A percentile compares a stretch with the other conserved stretches of the same genome.
Conservation (phyloP, 2,329 filamentous ascomycete genomes). For the Dryadomyces quercus-mongolicae region DNA sequence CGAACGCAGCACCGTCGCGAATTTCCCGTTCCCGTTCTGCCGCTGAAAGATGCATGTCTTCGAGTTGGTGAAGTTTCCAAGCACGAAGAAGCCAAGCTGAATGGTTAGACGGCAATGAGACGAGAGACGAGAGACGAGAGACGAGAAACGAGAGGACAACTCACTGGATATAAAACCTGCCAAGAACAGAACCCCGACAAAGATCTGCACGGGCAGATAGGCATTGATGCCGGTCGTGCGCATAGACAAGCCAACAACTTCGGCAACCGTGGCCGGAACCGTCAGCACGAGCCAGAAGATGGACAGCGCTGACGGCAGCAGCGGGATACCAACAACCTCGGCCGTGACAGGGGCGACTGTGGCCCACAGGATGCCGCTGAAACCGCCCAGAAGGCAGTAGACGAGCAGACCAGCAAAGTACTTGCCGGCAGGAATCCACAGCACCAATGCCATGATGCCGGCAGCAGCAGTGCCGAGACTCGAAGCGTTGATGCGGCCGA, state of each 20-base stretch:
- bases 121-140: not conserved
- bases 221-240: slow-evolving; percentile 25
- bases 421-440: slow-evolving; percentile 61
- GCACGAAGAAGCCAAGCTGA: slow-evolving; percentile 28
- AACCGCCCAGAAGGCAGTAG: slow-evolving; percentile 55
- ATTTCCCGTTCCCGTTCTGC: slow-evolving; percentile 17
- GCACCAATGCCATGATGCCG: slow-evolving; percentile 52
- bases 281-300: slow-evolving; percentile 62
- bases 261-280: slow-evolving; percentile 57
- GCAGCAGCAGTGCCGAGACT: slow-evolving; percentile 50
- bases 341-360: slow-evolving; percentile 58
- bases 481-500: slow-evolving; percentile 65
- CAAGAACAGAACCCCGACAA: slow-evolving; percentile 49
- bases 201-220: slow-evolving; percentile 43
- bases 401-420: slow-evolving; percentile 55
- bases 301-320: slow-evolving; percentile 55
- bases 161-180: slow-evolving; percentile 34
- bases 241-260: slow-evolving; percentile 50
- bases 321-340: slow-evolving; percentile 59
- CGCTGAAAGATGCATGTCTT: slow-evolving; percentile 17
- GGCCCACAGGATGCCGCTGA: slow-evolving; percentile 61
- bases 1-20: slow-evolving; percentile 13
- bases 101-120: not conserved
- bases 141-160: slow-evolving; percentile 6
- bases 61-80: slow-evolving; percentile 29